Base-by-base conservation (phyloP, 805 yeast genomes). In the Priceomyces melissophilus region DNA sequence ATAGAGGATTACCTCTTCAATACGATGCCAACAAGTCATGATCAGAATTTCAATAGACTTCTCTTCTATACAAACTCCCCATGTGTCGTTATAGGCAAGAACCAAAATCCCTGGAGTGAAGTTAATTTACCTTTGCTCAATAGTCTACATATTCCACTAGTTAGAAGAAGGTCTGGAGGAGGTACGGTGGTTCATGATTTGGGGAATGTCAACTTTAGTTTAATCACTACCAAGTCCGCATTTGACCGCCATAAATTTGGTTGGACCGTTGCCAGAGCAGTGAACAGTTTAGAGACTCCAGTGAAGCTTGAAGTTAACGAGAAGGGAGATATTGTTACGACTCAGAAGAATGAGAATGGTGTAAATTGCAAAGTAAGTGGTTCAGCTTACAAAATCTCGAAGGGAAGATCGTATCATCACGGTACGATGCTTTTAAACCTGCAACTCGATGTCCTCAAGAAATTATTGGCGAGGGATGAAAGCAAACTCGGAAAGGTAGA, bases 111-210 rank as follows among this genome's bases (percentile, higher is more conserved):
- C 2, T 91, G 91, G 87, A 78, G 81, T 43, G 99, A 93, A 57
- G 74, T 81, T 30, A 85, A 87, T 52, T 42, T 93, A 2, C 72
- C 78, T 0, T 54, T 78, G 10, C 63, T 86, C 4, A 63, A 71
- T 3, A 49, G 67, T 1, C 58, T 76, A 3, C 66, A 67, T 2
- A 71, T 87, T 17, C 91, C 95, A 0, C 55, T 90, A 6, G 57
- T 93, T 4, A 69, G 99, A 50, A 69, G 99, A 41, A 67, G 76
- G 36, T 82, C 93, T 7, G 99, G 99, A 0, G 99, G 99, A 2
- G 99, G 99, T 0, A 81, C 97, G 0, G 99, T 93, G 1, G 96
- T 89, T 9, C 99, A 93, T 58, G 99, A 91, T 60, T 48, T 71
- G 4, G 96, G 97, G 0, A 93, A 93, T 53, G 80, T 83, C 13